Base-by-base conservation (phyloP, 805 yeast species). In the Starmerella asiatica region DNA sequence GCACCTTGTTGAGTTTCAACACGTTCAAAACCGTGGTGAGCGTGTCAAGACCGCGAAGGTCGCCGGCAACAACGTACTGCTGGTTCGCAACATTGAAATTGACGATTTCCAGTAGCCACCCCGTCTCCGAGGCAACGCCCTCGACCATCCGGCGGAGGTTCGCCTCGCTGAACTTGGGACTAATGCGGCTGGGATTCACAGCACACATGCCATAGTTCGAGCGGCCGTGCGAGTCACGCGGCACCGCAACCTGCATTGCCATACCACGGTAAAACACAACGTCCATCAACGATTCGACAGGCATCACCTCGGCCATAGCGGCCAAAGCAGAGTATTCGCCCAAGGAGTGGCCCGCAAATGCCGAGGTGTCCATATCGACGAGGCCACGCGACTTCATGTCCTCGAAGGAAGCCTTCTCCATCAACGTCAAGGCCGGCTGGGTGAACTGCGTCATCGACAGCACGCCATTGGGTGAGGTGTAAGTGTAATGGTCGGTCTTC, bases 231-330 rank as follows among this genome's bases (percentile, higher is more conserved):
- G 76, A 73, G 64, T 91, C 99, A 69, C 99, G 80, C 60, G 97
- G 97, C 51, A 91, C 99, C 35, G 98, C 98, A 50, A 91, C 98
- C 70, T 91, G 98, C 99, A 91, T 91, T 36, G 99, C 93, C 97
- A 91, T 91, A 73, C 99, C 99, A 71, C 99, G 79, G 74, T 91
- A 93, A 73, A 91, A 91, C 39, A 88, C 97, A 62, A 88, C 93
- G 62, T 88, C 97, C 47, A 88, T 96, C 52, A 88, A 71, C 5
- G 93, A 80, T 68, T 91, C 98, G 54, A 91, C 85, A 36, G 97
- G 94, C 97, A 91, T 88, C 44, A 93, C 96, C 60, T 91, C 94
- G 39, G 95, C 98, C 56, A 91, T 70, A 21, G 98, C 85, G 15
- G 97, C 84, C 57, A 91, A 73, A 14, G 99, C 97, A 52, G 96